These are phyloP conservation scores for Bertia moriformis DNA, from an alignment of 2,329 filamentous ascomycete species.

Conservation along the genomic window DNA sequence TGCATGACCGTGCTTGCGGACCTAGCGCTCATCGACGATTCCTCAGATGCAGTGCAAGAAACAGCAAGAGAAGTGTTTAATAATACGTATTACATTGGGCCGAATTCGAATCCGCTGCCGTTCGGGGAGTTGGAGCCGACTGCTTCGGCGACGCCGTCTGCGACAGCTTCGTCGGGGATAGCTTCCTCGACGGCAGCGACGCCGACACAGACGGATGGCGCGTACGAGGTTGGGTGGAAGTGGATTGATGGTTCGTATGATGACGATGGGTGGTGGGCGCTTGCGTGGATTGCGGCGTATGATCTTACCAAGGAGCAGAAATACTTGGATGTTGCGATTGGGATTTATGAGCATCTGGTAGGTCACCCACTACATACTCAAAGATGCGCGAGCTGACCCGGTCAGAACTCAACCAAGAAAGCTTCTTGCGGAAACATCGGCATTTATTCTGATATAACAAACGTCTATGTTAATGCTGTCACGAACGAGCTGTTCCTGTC, in stretches of 20 bases:
- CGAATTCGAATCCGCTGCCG: neutral
- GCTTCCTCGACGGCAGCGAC: no score
- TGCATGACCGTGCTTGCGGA: conserved; percentile 47
- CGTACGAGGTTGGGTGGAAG: neutral
- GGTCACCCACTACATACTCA: neutral
- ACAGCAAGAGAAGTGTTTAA: neutral
- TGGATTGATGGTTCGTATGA: conserved; percentile 23
- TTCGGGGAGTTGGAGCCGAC: neutral
- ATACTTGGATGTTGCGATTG: conserved; percentile 36
- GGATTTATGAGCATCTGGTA: conserved; percentile 38
- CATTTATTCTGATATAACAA: conserved; percentile 40
- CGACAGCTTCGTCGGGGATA: no score
- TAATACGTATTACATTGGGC: neutral
- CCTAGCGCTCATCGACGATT: conserved; percentile 20
- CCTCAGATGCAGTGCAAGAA: conserved; percentile 14
- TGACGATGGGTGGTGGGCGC: conserved; percentile 50
- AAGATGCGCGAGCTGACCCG: neutral
- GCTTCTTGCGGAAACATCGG: no score
- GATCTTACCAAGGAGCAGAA: conserved; percentile 33
- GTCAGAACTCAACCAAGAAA: neutral
- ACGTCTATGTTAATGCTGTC: conserved; percentile 36
- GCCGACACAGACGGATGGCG: no score
- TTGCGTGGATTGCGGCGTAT: conserved; percentile 39
- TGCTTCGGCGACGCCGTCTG: neutral
- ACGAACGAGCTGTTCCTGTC: conserved; percentile 42